Conservation (phyloP, 78 protist genomes). For the Polysphondylium violaceum region DNA sequence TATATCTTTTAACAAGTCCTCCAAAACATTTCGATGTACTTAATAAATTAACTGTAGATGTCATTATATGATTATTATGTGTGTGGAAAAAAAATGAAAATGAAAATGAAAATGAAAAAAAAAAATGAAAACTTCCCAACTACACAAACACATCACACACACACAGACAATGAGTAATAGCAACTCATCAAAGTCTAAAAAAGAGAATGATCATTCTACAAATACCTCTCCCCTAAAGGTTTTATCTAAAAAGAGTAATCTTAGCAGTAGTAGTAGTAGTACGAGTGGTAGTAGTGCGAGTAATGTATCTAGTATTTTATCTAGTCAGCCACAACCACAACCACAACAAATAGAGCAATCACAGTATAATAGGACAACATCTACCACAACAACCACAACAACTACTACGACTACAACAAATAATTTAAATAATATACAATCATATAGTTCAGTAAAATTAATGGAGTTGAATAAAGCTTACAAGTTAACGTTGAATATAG, state of each 20-base stretch:
- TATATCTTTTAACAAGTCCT: slow-evolving; percentile 67
- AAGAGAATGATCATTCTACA: background rate
- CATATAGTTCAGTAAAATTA: background rate
- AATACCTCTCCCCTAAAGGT: background rate
- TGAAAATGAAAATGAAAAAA: background rate
- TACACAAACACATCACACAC: background rate
- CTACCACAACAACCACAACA: background rate
- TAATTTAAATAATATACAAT: background rate
- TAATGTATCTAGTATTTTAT: background rate
- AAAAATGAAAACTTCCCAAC: background rate
- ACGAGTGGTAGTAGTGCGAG: too few species aligned
- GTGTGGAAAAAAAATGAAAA: background rate
- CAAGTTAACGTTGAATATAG: too few species aligned
- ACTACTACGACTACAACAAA: background rate
- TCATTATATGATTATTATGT: background rate
- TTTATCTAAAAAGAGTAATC: too few species aligned
- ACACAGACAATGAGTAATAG: too few species aligned
- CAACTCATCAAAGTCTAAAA: background rate
- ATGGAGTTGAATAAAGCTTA: background rate
- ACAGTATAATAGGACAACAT: background rate
- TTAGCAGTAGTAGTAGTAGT: too few species aligned
- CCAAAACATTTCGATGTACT: slow-evolving; percentile 27
- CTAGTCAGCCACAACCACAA: background rate
- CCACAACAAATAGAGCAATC: background rate
- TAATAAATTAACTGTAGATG: slow-evolving; percentile 24